Evolutionary conservation across 345 rosid genomes (phyloP), one percentile per base, ranked within the genome.

Genomic region (Punica granatum): DNA sequence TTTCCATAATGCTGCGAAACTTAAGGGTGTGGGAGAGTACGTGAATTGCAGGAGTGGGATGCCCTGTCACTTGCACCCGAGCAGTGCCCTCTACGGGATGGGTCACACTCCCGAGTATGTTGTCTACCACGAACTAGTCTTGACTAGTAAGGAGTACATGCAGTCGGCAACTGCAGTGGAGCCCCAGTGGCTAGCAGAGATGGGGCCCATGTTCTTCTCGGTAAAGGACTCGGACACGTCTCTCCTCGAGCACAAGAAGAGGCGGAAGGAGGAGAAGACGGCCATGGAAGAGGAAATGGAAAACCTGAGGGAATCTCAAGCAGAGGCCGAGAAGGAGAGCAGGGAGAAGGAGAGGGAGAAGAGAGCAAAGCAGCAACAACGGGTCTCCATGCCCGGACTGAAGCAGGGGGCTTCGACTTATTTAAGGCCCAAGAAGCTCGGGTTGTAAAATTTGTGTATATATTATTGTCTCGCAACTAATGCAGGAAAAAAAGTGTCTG

Each of bases 271-370:
- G 72, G 93, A 85, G 61, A 94, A 91, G 76, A 81, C 95, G 1
- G 95, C 95, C 0, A 91, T 91, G 99, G 99, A 91, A 74, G 93
- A 86, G 84, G 98, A 91, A 69, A 88, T 89, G 97, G 99, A 91
- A 67, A 86, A 78, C 68, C 67, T 89, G 83, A 86, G 97, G 77
- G 89, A 80, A 76, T 80, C 59, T 61, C 96, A 91, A 70, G 97
- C 83, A 3, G 90, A 82, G 74, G 76, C 58, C 3, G 89, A 91
- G 76, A 74, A 39, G 66, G 74, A 73, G 67, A 78, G 64, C 76
- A 89, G 80, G 73, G 81, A 65, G 77, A 86, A 65, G 67, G 97
- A 94, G 60, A 80, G 70, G 66, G 72, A 63, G 78, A 88, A 82
- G 79, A 79, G 92, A 42, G 83, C 70, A 28, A 91, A 84, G 78